These are phyloP conservation scores for Periconia macrospinosa DNA, from an alignment of 2,329 filamentous ascomycete species.

Conservation along the genomic window DNA sequence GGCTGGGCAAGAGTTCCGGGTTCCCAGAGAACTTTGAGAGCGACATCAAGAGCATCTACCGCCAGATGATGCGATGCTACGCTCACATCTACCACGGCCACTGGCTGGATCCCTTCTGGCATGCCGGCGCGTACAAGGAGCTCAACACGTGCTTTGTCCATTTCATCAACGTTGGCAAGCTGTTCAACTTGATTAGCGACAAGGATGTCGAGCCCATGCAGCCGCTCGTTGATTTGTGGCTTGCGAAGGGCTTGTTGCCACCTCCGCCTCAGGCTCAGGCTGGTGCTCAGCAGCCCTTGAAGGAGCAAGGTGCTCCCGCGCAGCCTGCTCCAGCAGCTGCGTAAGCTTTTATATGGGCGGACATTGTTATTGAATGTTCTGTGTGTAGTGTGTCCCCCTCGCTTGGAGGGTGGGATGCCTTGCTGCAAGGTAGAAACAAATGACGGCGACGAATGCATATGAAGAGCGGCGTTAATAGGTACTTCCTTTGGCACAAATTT, in stretches of 20 bases:
- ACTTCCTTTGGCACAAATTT: neutral
- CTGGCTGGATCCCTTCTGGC: constrained; percentile 55
- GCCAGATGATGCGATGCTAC: constrained; percentile 59
- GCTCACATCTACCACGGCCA: constrained; percentile 57
- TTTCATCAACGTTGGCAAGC: constrained; percentile 67
- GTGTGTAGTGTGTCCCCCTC: neutral
- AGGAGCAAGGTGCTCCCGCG: constrained; percentile 24
- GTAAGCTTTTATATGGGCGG: neutral
- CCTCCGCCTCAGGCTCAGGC: constrained; percentile 11
- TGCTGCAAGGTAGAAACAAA: neutral
- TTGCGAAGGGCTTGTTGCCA: constrained; percentile 84
- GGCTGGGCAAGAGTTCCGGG: constrained; percentile 88
- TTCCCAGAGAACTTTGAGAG: constrained; percentile 58
- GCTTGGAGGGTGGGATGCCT: neutral
- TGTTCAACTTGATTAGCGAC: constrained; percentile 76
- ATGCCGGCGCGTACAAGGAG: constrained; percentile 52
- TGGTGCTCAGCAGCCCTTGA: constrained; percentile 48
- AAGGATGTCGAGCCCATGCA: constrained; percentile 96
- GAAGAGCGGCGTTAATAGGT: neutral
- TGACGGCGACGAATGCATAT: constrained; percentile 1
- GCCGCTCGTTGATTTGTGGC: constrained; percentile 88
- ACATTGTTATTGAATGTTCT: neutral
- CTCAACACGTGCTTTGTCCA: constrained; percentile 58
- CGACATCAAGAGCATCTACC: constrained; percentile 74
- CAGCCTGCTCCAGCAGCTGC: constrained; percentile 19